Base-by-base conservation (phyloP, 208 protist species). In the Eutreptiella sp. region DNA sequence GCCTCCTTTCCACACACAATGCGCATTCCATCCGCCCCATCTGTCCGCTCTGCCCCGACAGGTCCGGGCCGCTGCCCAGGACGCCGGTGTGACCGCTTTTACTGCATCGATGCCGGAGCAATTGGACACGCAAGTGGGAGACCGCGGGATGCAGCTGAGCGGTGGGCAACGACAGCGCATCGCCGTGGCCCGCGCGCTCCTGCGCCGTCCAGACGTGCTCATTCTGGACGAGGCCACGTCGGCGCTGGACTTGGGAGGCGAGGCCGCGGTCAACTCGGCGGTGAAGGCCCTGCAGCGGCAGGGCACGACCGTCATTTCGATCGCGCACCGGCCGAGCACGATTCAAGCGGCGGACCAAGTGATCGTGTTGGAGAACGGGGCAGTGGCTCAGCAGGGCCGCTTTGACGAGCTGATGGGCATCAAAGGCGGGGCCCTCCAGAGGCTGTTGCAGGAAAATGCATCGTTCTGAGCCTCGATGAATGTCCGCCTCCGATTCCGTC, bases 251-350 rank as follows among this genome's bases (percentile, higher is more conserved):
- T 47, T 66, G 4, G 62, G 67, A 48, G 77, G 50, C 43, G 84
- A 90, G 54, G 31, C 36, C 11, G 29, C 14, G 11, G 50, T 57
- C n/a, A n/a, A n/a, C n/a, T n/a, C n/a, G 1, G 62, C 59, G 26
- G 50, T 57, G n/a, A 23, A 16, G 9, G 33, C 36, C 16, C 14
- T 32, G 9, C 16, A 41, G 16, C n/a, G 50, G n/a, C 33, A 46
- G 36, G 46, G 28, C 7, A 76, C 72, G 9, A 54, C 21, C 1
- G 46, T 86, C 33, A 33, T 82, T 19, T n/a, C n/a, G n/a, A 63
- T 86, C 39, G 78, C 80, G 16, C 80, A 86, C 36, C 65, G 78
- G 29, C 63, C 84, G 2, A 68, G 52, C n/a, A 84, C 80, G 9
- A 50, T 86, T 35, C 19, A 28, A 11, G 34, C 68, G 33, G 72